Conservation (phyloP, 257 asterid species). For the Ligustrum vulgare region DNA sequence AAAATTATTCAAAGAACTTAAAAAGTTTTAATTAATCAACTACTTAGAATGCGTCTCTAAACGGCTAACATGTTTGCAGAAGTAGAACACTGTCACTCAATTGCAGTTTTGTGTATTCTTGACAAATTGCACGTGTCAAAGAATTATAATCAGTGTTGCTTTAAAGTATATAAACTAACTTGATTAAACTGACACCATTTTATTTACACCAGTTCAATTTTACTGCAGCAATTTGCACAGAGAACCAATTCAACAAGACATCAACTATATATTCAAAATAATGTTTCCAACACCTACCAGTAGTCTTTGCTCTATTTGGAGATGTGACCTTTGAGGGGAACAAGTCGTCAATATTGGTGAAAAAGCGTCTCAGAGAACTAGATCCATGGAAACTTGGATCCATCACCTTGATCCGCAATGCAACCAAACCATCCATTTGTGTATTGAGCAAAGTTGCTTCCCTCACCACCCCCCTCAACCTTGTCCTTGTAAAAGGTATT, state of each 20-base stretch:
- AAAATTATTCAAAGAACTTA: not conserved
- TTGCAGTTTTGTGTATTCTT: not conserved
- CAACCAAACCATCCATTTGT: constrained; percentile 74
- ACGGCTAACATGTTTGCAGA: not conserved
- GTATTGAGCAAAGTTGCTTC: constrained; percentile 56
- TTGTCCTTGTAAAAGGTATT: constrained; percentile 62
- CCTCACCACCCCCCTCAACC: constrained; percentile 57
- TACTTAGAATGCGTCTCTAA: not conserved
- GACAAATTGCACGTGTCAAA: not conserved
- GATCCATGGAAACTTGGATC: constrained; percentile 37
- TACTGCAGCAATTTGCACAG: not conserved
- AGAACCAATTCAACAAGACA: not conserved
- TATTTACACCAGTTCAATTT: not conserved
- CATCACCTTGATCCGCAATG: constrained; percentile 61
- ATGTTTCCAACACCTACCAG: constrained; percentile 38
- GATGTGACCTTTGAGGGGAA: constrained; percentile 31
- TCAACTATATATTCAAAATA: constrained; percentile 7
- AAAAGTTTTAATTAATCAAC: not conserved
- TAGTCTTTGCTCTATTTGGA: constrained; percentile 23
- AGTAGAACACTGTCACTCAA: constrained; percentile 5
- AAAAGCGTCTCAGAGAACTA: constrained; percentile 24
- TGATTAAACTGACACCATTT: not conserved
- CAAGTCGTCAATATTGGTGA: constrained; percentile 31
- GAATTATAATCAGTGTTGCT: not conserved
- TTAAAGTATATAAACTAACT: not conserved